Percentiles rank a stretch among this genome's conserved stretches.
Evolutionary conservation across 176 grass and related monocot genomes (phyloP).

Genomic region (Bothriochloa decipiens): DNA sequence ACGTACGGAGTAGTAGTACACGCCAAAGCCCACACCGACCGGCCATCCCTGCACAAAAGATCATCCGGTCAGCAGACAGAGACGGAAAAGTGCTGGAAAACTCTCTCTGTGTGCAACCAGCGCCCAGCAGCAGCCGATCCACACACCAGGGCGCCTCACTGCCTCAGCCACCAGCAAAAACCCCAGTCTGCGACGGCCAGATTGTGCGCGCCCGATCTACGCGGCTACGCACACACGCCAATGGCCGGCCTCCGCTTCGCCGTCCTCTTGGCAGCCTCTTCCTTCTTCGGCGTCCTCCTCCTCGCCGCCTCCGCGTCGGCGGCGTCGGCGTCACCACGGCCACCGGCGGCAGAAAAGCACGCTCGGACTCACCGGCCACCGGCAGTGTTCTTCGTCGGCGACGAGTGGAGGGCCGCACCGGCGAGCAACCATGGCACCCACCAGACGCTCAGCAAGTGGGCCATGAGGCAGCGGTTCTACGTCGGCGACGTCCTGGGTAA

Average conservation of each 20-base stretch:
- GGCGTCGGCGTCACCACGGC: not conserved
- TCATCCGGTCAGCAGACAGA: too few species aligned
- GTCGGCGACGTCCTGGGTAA: slow-evolving; percentile 55
- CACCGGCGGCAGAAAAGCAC: not conserved
- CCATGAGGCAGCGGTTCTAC: slow-evolving; percentile 42
- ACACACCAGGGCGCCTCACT: too few species aligned
- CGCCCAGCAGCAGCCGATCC: too few species aligned
- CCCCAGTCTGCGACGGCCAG: not conserved
- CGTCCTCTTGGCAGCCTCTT: not conserved
- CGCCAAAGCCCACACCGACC: too few species aligned
- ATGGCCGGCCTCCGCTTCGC: slow-evolving; percentile 36
- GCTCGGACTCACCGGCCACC: not conserved
- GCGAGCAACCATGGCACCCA: slow-evolving; percentile 10
- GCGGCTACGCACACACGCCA: not conserved
- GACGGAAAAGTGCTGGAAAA: too few species aligned
- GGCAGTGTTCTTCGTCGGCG: slow-evolving; percentile 41
- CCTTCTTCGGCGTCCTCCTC: slow-evolving; percentile 4
- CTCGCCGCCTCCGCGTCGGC: not conserved
- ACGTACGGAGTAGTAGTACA: too few species aligned
- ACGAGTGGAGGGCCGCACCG: slow-evolving; percentile 25
- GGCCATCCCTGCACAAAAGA: too few species aligned
- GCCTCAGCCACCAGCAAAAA: not conserved
- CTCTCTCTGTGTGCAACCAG: too few species aligned
- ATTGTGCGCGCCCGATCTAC: not conserved
- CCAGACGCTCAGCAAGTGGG: slow-evolving; percentile 42